Base-by-base conservation (phyloP, 108 stramenopile genomes). In the Fragilariopsis cylindrus region DNA sequence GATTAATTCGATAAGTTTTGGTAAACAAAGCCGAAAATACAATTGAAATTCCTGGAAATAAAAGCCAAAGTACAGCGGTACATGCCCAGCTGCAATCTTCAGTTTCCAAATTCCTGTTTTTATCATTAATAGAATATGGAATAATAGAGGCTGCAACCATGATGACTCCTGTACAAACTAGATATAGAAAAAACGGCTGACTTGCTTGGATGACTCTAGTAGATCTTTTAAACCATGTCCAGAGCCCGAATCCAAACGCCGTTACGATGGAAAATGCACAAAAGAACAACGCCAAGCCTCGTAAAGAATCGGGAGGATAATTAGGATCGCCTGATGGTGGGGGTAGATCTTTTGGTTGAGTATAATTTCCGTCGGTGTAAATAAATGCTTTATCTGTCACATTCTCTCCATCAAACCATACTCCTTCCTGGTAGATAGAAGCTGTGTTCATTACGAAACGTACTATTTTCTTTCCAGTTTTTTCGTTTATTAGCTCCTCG, bases 101-200 rank as follows among this genome's bases (percentile, higher is more conserved):
- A 3, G 53, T 16, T 7, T 19, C 52, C 9, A 52, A 13, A 8
- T 73, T 46, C 30, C 30, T 30, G 30, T 30, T 30, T 4, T 21
- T 39, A 11, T 81, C 73, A 50, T 84, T 76, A 21, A 84, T 68
- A 5, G 41, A 16, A 12, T 82, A 41, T 1, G 78, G 78, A 53
- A 85, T 76, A 21, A 85, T 76, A 13, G 76, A 9, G 15, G 57
- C 46, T 21, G 57, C 83, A 73, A 88, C 76, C 5, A 90, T 16
- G 40, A 88, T 68, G 3, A n/a, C 68, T 71, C 89, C 89, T 39
- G 63, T 9, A 50, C 84, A 85, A 13, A 87, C 69, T 30, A 85
- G 60, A 13, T 57, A 4, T 13, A 88, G 64, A 47, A 86, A 88
- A 13, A 78, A 40, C 4, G 88, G 87, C 60, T 88, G 87, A 45